A percentile compares a stretch with the other conserved stretches of the same genome.
These are phyloP conservation scores for Plasmodium vivax DNA, from an alignment of 169 alveolate species.

Conservation along the genomic window DNA sequence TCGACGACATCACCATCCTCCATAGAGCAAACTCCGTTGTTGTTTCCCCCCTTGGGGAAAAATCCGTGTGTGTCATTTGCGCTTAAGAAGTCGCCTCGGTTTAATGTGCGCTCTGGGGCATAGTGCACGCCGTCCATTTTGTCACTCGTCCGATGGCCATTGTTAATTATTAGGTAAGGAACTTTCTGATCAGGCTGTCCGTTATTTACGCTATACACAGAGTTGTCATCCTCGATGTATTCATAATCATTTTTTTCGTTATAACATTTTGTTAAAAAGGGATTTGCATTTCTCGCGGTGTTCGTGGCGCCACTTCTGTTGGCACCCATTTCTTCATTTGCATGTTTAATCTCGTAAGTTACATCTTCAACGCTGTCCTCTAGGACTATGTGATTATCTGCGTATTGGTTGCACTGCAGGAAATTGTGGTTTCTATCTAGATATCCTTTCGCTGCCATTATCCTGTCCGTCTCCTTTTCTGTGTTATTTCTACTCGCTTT, in stretches of 20 bases:
- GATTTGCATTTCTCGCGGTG: neutral
- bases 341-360: neutral
- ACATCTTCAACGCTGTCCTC: neutral
- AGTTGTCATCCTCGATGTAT: neutral
- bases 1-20: neutral
- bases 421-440: neutral
- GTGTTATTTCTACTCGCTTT: neutral
- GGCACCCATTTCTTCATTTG: neutral
- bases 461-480: neutral
- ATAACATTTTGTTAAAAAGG: slow-evolving; percentile 5
- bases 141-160: neutral
- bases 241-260: slow-evolving; percentile 6
- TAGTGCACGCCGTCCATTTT: neutral
- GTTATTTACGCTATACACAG: slow-evolving; percentile 2
- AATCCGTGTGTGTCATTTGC: neutral
- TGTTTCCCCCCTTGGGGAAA: neutral
- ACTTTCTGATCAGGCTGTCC: neutral
- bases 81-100: neutral
- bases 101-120: neutral
- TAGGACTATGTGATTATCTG: neutral
- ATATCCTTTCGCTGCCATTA: neutral
- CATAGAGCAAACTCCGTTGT: neutral
- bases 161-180: neutral
- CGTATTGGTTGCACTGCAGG: neutral
- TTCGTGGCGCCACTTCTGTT: neutral